phyloP scores from a whole-genome alignment of 306 rosid species.

The Quercus variabilis region DNA sequence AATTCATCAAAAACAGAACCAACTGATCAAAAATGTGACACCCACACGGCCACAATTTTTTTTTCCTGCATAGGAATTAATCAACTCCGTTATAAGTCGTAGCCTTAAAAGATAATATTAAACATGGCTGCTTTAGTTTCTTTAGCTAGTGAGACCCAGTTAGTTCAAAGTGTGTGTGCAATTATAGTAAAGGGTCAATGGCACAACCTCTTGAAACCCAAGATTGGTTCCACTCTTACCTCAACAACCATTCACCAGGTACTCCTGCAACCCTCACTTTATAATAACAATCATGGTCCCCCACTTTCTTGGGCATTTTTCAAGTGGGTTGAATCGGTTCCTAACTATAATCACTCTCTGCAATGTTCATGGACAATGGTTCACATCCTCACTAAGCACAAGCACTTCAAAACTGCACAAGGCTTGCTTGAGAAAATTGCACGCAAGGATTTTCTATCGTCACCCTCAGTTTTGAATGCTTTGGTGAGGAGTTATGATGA shows the following conservation, averaged over 20 bases:
- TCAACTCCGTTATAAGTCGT: too few relatives aligned
- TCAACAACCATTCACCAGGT: conserved; percentile 54
- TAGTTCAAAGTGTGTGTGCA: conserved; percentile 45
- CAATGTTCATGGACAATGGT: conserved; percentile 78
- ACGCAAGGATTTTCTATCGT: conserved; percentile 56
- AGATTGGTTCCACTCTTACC: conserved; percentile 37
- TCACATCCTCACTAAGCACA: conserved; percentile 54
- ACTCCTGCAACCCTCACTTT: conserved; percentile 48
- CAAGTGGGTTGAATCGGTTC: conserved; percentile 65
- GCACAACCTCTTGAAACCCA: conserved; percentile 50
- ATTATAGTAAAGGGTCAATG: conserved; percentile 64
- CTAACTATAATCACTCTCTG: conserved; percentile 63
- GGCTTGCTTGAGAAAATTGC: conserved; percentile 69
- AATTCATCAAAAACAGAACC: too few relatives aligned
- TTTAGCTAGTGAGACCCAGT: conserved; percentile 24
- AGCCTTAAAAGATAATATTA: too few relatives aligned
- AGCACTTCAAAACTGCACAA: conserved; percentile 61
- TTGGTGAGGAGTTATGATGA: conserved; percentile 45
- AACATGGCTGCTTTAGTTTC: conserved; percentile 35
- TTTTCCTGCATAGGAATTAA: too few relatives aligned
- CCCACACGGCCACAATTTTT: too few relatives aligned
- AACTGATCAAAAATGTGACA: too few relatives aligned
- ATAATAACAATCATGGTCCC: conserved; percentile 32
- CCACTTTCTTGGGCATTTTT: conserved; percentile 54
- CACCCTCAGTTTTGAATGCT: conserved; percentile 65